Evolutionary conservation across 1,284 basidiomycete genomes (phyloP).

Genomic region (Marasmius sp.): DNA sequence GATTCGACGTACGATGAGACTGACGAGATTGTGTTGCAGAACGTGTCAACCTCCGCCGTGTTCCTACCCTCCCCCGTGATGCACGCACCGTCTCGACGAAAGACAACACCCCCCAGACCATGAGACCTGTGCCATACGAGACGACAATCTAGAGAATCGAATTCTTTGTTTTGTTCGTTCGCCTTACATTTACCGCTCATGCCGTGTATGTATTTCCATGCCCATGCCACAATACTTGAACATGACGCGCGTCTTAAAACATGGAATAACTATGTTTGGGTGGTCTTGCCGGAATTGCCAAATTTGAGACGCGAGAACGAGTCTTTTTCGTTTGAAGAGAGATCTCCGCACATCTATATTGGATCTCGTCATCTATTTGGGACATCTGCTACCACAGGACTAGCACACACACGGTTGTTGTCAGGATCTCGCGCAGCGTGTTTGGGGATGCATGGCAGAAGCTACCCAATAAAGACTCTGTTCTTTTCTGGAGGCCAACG

Average conservation of each 20-base stretch:
- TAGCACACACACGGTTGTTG: too few species aligned
- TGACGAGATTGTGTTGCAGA: constrained; percentile 45
- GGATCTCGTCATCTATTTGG: too few species aligned
- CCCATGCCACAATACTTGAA: background rate
- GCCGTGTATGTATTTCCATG: background rate
- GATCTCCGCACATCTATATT: too few species aligned
- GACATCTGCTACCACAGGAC: too few species aligned
- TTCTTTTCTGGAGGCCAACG: too few species aligned
- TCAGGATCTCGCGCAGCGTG: too few species aligned
- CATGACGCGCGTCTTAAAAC: background rate
- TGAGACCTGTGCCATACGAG: constrained; percentile 89
- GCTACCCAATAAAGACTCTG: too few species aligned
- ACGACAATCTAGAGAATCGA: constrained; percentile 69
- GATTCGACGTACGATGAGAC: background rate
- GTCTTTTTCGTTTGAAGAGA: too few species aligned
- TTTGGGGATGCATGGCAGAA: too few species aligned
- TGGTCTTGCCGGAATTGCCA: background rate
- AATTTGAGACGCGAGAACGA: too few species aligned
- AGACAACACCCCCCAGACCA: constrained; percentile 90
- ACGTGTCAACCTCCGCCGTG: constrained; percentile 84
- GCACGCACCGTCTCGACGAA: constrained; percentile 73
- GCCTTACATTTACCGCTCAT: background rate
- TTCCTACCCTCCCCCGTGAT: constrained; percentile 83
- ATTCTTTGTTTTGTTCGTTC: background rate
- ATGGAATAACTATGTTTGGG: background rate